Evolutionary conservation across 768 basidiomycete species (phyloP).

Genomic region (Boletus subcaerulescens): DNA sequence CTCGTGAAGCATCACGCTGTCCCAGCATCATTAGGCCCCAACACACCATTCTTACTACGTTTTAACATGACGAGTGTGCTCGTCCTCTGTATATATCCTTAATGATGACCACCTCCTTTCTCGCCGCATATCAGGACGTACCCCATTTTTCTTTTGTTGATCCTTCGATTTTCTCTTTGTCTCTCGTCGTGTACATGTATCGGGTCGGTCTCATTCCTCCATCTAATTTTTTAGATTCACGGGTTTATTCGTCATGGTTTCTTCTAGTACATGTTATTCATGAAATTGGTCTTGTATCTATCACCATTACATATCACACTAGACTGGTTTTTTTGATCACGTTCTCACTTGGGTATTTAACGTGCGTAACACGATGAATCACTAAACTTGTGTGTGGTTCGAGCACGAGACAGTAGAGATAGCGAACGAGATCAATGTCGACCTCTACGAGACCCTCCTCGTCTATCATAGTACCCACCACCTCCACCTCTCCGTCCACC

Average conservation of each 20-base stretch:
- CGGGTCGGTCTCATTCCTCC: neutral
- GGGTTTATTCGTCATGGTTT: neutral
- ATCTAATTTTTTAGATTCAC: neutral
- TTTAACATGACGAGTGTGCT: neutral
- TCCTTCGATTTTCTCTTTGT: neutral
- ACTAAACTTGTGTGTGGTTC: too few species aligned
- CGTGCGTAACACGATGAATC: too few species aligned
- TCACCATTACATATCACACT: conserved; percentile 3
- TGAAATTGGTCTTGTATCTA: conserved; percentile 7
- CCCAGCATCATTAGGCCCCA: neutral
- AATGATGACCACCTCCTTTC: neutral
- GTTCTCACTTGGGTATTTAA: too few species aligned
- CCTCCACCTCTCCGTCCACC: conserved; percentile 30
- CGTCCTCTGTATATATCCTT: neutral
- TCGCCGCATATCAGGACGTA: neutral
- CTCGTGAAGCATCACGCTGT: too few species aligned
- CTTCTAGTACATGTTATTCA: conserved; percentile 2
- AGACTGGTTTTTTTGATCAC: conserved; percentile 7
- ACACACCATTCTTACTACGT: too few species aligned
- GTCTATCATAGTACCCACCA: conserved; percentile 31
- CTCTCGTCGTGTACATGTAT: conserved; percentile 13
- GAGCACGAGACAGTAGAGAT: neutral
- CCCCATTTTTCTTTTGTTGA: neutral
- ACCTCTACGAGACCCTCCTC: conserved; percentile 25
- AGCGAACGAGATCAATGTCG: conserved; percentile 16